phyloP scores from a whole-genome alignment of 768 basidiomycete species.

The Boletus pseudo-olivaceus region DNA sequence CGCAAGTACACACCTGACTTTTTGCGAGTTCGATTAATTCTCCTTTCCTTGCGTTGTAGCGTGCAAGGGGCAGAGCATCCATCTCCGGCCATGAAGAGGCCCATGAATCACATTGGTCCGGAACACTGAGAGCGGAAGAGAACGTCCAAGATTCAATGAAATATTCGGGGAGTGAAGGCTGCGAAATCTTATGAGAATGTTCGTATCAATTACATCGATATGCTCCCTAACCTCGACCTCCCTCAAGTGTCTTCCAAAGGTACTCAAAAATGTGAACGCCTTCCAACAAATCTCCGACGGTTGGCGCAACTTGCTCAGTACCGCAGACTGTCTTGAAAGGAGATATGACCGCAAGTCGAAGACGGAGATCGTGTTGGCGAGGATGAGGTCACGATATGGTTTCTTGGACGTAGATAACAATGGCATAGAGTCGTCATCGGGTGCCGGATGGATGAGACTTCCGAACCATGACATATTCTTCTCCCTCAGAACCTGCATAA shows the following conservation, averaged over 20 bases:
- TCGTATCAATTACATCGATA: neutral
- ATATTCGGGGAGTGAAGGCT: constrained; percentile 55
- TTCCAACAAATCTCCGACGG: constrained; percentile 70
- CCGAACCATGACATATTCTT: constrained; percentile 93
- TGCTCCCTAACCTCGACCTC: constrained; percentile 60
- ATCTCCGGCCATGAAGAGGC: constrained; percentile 41
- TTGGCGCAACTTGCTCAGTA: constrained; percentile 67
- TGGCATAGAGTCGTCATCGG: constrained; percentile 76
- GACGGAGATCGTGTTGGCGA: constrained; percentile 85
- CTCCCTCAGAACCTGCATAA: constrained; percentile 70
- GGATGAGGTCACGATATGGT: constrained; percentile 84
- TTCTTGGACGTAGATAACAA: constrained; percentile 78
- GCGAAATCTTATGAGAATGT: constrained; percentile 19
- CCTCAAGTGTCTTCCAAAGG: constrained; percentile 71
- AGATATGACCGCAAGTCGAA: constrained; percentile 94
- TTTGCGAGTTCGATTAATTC: constrained; percentile 88
- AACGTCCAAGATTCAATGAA: constrained; percentile 95
- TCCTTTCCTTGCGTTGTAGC: constrained; percentile 76
- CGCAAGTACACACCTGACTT: constrained; percentile 59
- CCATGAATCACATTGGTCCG: constrained; percentile 79
- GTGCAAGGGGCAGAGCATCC: constrained; percentile 44
- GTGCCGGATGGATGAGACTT: constrained; percentile 64
- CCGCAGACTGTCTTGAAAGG: constrained; percentile 76
- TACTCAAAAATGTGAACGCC: constrained; percentile 68
- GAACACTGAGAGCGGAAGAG: constrained; percentile 79